Evolutionary conservation across 768 basidiomycete genomes (phyloP), one percentile per base, ranked within the genome.

Genomic region (Erythrobasidium yunnanense): DNA sequence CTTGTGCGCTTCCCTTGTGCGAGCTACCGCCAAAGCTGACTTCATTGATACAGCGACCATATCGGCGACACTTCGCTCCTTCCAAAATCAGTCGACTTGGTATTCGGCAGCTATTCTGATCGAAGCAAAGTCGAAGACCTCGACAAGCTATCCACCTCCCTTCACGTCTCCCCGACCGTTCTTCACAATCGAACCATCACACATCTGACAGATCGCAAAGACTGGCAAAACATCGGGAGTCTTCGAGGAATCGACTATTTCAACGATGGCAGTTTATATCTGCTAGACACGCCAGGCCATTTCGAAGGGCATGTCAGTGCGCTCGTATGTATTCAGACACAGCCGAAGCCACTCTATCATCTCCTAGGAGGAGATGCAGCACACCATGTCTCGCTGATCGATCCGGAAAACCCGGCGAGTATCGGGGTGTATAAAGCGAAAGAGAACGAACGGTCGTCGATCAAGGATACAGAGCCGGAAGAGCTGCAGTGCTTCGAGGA

Each of bases 341-440:
- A 45, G 45, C 20, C 56, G 17, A 25, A 33, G 11, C 54, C 54
- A 4, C 25, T 55, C 7, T 57, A 57, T 23, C 38, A 57, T 23
- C 38, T 57, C 56, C 56, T 58, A 5, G 56, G 23, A 46, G 56
- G 56, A 38, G 35, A 58, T 58, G 56, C 56, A 25, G 56, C 56
- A 20, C 56, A 58, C 23, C 56, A 58, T 46, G 33, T 58, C 38
- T 45, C 35, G 13, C 38, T 58, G 3, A 58, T 58, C 7, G 32
- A 58, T 46, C 33, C 22, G 11, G 23, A 58, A 6, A 4, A 46
- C 17, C 56, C 56, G n/a, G 56, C 56, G 5, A 25, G n/a, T 25
- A 46, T 58, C 45, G 56, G 56, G 15, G 56, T 58, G 2, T 58
- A 25, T 45, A 38, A 38, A 13, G 56, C 56, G 6, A 58, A 58